A percentile compares a stretch with the other conserved stretches of the same genome.
These are phyloP conservation scores for Pseudogymnoascus pannorum DNA, from an alignment of 2,329 filamentous ascomycete genomes.

Conservation along the genomic window DNA sequence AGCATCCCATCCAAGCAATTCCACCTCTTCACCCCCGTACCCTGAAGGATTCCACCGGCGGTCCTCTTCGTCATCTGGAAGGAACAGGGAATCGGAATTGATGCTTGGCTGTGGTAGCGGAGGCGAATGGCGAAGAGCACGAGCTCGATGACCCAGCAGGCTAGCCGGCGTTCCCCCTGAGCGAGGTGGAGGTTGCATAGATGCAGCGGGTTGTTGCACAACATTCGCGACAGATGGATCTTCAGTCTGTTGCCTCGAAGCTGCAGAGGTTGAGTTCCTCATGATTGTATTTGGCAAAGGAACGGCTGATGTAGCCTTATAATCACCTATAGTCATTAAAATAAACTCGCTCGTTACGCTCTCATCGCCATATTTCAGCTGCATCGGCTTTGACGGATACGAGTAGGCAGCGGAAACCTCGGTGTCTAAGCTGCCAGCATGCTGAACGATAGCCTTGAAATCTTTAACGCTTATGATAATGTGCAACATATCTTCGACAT, in stretches of 20 bases:
- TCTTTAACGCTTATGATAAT: constrained; percentile 78
- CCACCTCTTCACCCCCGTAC: constrained; percentile 57
- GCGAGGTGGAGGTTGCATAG: constrained; percentile 24
- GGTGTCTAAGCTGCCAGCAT: constrained; percentile 63
- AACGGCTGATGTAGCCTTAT: constrained; percentile 22
- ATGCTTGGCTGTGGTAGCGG: constrained; percentile 49
- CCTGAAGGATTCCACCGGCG: constrained; percentile 64
- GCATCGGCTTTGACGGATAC: constrained; percentile 61
- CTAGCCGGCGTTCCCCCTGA: constrained; percentile 17
- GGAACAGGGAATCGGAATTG: constrained; percentile 62
- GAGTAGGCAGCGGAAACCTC: constrained; percentile 64
- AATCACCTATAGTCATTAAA: constrained; percentile 73
- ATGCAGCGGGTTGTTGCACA: constrained; percentile 19
- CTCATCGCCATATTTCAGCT: constrained; percentile 62
- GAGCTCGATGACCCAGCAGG: constrained; percentile 33
- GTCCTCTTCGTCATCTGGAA: constrained; percentile 59
- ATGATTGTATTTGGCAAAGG: constrained; percentile 22
- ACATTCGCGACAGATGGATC: constrained; percentile 19
- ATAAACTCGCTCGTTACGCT: constrained; percentile 70
- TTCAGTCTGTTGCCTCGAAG: constrained; percentile 24
- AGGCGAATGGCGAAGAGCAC: constrained; percentile 42
- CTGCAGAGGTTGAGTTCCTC: constrained; percentile 22
- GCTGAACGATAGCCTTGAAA: constrained; percentile 70
- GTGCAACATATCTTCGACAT: constrained; percentile 67
- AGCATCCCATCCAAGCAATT: constrained; percentile 67